Conservation (phyloP, 345 rosid genomes). For the Durio zibethinus region DNA sequence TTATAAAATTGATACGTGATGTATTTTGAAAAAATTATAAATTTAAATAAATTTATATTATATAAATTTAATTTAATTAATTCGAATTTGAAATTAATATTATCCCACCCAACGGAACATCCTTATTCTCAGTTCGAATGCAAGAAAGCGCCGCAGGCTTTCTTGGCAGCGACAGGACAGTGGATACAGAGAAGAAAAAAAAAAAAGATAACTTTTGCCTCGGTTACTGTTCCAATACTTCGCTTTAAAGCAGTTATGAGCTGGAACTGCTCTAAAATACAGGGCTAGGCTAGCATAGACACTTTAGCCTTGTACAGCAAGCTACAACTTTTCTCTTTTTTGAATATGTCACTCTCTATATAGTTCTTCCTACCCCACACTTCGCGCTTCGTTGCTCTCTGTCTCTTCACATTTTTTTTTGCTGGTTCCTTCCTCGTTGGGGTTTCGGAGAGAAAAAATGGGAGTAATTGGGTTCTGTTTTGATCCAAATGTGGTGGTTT, state of each 20-base stretch:
- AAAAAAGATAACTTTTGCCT: background rate
- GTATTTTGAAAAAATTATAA: too few relatives aligned
- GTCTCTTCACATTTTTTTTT: background rate
- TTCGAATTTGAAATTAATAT: too few relatives aligned
- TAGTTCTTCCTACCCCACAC: background rate
- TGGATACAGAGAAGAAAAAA: background rate
- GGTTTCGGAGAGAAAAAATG: slow-evolving; percentile 3
- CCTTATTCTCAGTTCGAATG: background rate
- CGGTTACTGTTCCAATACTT: slow-evolving; percentile 14
- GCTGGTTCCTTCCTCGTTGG: background rate
- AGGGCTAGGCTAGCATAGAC: background rate
- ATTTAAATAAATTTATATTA: too few relatives aligned
- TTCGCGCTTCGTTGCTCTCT: background rate
- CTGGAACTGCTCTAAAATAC: slow-evolving; percentile 16
- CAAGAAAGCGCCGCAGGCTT: slow-evolving; percentile 14
- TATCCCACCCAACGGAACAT: too few relatives aligned
- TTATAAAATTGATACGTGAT: too few relatives aligned
- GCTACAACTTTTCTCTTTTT: background rate
- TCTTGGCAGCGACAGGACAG: slow-evolving; percentile 13
- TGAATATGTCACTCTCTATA: too few relatives aligned
- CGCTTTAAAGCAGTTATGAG: slow-evolving; percentile 1
- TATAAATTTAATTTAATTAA: too few relatives aligned
- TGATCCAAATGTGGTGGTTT: slow-evolving; percentile 29
- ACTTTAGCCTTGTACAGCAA: slow-evolving; percentile 17
- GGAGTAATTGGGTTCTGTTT: slow-evolving; percentile 28